Conservation (phyloP, 106 monocot genomes). For the Allium fistulosum region DNA sequence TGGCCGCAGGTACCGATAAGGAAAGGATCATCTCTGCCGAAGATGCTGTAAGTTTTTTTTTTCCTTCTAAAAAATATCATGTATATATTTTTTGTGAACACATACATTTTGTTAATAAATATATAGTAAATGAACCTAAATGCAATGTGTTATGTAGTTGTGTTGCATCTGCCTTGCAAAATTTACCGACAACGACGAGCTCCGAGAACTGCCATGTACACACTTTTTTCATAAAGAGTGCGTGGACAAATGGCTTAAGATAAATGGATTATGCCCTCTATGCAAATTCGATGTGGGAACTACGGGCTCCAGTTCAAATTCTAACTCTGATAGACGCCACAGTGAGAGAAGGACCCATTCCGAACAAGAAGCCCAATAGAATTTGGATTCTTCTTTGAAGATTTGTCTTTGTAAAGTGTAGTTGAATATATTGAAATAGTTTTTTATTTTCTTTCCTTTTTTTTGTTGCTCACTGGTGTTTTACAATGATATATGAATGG, state of each 20-base stretch:
- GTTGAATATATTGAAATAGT: neutral
- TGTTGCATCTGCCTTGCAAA: constrained; percentile 31
- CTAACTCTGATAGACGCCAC: constrained; percentile 8
- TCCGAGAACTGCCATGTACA: constrained; percentile 20
- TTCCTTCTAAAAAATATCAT: neutral
- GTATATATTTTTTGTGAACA: neutral
- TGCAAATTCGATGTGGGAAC: constrained; percentile 22
- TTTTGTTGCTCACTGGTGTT: too few species aligned
- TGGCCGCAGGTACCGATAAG: constrained; percentile 19
- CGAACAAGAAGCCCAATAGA: constrained; percentile 3
- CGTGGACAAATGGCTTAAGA: constrained; percentile 29
- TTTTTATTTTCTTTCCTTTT: too few species aligned
- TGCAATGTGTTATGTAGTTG: neutral
- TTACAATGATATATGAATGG: too few species aligned
- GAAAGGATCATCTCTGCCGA: constrained; percentile 26
- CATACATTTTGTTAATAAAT: too few species aligned
- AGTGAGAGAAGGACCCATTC: constrained; percentile 5
- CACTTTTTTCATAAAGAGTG: constrained; percentile 31
- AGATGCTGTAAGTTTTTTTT: constrained; percentile 26
- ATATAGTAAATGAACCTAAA: too few species aligned
- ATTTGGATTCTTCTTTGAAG: neutral
- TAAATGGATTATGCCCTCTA: constrained; percentile 18
- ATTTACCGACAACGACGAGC: constrained; percentile 13
- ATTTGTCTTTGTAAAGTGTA: constrained; percentile 7
- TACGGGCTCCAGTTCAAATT: neutral